A percentile compares a stretch with the other conserved stretches of the same genome.
Evolutionary conservation across 331 rosid genomes (phyloP).

Genomic region (Saraca asoca): DNA sequence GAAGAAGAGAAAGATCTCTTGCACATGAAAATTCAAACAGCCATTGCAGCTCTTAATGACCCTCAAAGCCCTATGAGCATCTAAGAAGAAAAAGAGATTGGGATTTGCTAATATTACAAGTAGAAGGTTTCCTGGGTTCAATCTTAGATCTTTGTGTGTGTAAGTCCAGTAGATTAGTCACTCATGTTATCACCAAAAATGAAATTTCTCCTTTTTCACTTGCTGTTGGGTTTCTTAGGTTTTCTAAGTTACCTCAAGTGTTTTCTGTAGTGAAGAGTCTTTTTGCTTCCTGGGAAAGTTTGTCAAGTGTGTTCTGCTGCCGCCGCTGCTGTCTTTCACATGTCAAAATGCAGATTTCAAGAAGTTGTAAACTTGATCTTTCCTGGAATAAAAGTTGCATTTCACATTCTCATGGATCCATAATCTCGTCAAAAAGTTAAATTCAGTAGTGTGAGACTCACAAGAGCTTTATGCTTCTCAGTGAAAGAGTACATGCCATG

Average conservation of each 20-base stretch:
- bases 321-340: neutral
- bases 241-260: neutral
- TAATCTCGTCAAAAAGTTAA: no score
- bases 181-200: no score
- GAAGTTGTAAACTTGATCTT: conserved; percentile 4
- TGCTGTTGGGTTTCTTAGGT: conserved; percentile 15
- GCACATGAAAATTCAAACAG: conserved; percentile 62
- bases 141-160: no score
- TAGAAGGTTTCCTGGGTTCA: no score
- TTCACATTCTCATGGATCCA: neutral
- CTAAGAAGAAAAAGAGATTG: conserved; percentile 13
- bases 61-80: conserved; percentile 82
- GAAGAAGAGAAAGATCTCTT: conserved; percentile 76
- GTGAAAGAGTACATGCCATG: no score
- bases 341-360: conserved; percentile 3
- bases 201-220: neutral
- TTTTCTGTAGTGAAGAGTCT: conserved; percentile 9
- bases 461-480: no score
- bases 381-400: conserved; percentile 18
- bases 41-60: conserved; percentile 75
- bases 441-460: no score
- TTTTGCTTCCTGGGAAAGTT: conserved; percentile 3
- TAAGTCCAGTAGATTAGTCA: no score
- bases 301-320: conserved; percentile 4
- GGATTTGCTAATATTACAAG: neutral